These are phyloP conservation scores for Thymus mandschuricus DNA, from an alignment of 257 asterid species.

Conservation along the genomic window DNA sequence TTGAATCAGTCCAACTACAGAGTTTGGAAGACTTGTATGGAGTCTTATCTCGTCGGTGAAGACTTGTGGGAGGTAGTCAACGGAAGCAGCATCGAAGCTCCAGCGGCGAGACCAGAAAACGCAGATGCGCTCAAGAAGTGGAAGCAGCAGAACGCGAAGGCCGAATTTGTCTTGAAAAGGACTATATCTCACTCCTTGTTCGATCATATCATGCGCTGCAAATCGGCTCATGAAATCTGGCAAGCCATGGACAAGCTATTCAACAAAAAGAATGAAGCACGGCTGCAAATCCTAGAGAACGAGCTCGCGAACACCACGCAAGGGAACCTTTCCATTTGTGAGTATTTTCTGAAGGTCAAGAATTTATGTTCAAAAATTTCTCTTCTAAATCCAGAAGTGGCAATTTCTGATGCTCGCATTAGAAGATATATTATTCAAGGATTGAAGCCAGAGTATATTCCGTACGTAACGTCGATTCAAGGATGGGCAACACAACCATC, in stretches of 20 bases:
- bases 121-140: background rate
- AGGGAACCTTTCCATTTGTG: background rate
- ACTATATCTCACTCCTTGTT: constrained; percentile 4
- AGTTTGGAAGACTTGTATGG: constrained; percentile 30
- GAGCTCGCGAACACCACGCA: constrained; percentile 15
- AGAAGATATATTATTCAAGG: constrained; percentile 14
- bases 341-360: constrained; percentile 20
- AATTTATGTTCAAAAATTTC: constrained; percentile 27
- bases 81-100: constrained; percentile 5
- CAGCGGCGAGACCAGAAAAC: background rate
- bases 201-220: constrained; percentile 13
- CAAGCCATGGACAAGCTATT: background rate
- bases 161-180: constrained; percentile 6
- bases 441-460: background rate
- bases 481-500: constrained; percentile 23
- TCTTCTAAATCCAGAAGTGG: constrained; percentile 7
- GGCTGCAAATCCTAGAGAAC: constrained; percentile 1
- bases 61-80: constrained; percentile 24
- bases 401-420: background rate
- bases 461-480: constrained; percentile 12
- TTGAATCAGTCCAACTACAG: constrained; percentile 28
- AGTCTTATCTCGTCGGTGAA: constrained; percentile 24
- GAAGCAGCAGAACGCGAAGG: background rate
- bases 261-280: constrained; percentile 19
- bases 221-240: constrained; percentile 10